phyloP scores from a whole-genome alignment of 2,329 filamentous ascomycete species.

The Ophiocordyceps camponoti-floridani region DNA sequence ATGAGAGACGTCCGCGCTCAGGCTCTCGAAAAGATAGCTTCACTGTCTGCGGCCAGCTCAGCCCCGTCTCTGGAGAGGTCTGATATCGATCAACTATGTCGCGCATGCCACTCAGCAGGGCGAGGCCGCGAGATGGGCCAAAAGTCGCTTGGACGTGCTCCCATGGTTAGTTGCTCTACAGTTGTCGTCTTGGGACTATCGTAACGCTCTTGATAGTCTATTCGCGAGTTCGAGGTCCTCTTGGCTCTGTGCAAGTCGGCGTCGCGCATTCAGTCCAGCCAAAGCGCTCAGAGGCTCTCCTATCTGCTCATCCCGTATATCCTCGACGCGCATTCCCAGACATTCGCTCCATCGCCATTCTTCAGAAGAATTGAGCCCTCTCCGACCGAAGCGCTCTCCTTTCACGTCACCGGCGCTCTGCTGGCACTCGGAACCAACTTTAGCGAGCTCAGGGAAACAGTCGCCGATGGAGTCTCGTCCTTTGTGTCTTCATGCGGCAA shows the following conservation, averaged over 20 bases:
- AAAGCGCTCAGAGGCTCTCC: constrained; percentile 64
- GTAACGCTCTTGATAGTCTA: constrained; percentile 33
- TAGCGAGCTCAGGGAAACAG: constrained; percentile 44
- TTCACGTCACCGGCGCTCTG: constrained; percentile 62
- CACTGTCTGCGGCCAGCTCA: constrained; percentile 38
- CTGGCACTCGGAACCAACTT: constrained; percentile 66
- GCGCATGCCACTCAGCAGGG: constrained; percentile 31
- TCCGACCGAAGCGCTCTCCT: constrained; percentile 71
- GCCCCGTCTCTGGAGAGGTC: constrained; percentile 39
- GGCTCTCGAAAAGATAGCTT: constrained; percentile 47
- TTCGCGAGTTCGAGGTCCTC: constrained; percentile 82
- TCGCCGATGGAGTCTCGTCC: constrained; percentile 47
- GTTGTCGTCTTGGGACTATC: no score
- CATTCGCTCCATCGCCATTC: constrained; percentile 63
- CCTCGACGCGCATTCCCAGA: constrained; percentile 64
- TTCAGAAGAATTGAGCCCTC: constrained; percentile 71
- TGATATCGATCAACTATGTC: constrained; percentile 44
- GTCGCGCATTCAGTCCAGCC: constrained; percentile 48
- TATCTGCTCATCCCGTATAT: constrained; percentile 70
- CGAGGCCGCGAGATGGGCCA: constrained; percentile 27
- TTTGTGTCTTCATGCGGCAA: constrained; percentile 57
- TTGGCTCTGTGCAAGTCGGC: constrained; percentile 84
- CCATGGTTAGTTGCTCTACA: constrained; percentile 32
- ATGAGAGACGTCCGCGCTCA: constrained; percentile 39
- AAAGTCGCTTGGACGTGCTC: constrained; percentile 29